Evolutionary conservation across 2,329 filamentous ascomycete species (phyloP).

Genomic region (Pseudogymnoascus sp.): DNA sequence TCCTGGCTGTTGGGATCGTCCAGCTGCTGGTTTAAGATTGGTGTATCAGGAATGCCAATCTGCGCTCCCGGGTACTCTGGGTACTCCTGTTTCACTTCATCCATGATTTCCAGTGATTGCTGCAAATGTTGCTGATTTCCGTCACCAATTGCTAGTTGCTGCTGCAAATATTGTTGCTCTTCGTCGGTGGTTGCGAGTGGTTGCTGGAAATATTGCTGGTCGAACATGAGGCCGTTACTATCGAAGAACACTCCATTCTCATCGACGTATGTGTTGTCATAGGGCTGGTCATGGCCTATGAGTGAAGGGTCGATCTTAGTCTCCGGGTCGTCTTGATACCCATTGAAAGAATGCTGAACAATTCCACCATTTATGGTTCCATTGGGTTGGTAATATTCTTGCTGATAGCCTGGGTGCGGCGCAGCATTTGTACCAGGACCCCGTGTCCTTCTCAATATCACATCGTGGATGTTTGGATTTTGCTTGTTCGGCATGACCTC

Average conservation of each 20-base stretch:
- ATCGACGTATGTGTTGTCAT: constrained; percentile 16
- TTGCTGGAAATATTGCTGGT: constrained; percentile 16
- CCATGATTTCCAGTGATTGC: neutral
- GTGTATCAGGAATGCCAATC: neutral
- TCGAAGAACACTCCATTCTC: constrained; percentile 20
- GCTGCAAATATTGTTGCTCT: neutral
- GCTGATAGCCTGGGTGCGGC: constrained; percentile 31
- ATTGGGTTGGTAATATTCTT: constrained; percentile 15
- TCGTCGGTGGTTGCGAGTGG: neutral
- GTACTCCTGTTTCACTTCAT: neutral
- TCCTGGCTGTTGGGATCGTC: constrained; percentile 25
- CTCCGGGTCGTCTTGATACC: constrained; percentile 15
- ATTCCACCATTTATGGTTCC: neutral
- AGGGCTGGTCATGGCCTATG: constrained; percentile 19
- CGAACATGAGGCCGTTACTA: constrained; percentile 15
- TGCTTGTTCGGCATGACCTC: constrained; percentile 20
- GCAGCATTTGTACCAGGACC: constrained; percentile 23
- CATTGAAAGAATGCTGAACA: neutral
- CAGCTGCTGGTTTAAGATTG: constrained; percentile 18
- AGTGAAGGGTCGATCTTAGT: constrained; percentile 25
- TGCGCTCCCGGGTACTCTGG: neutral
- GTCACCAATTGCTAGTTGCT: neutral
- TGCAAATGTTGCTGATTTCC: neutral
- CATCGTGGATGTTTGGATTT: constrained; percentile 31
- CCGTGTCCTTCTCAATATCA: constrained; percentile 36